phyloP scores from a whole-genome alignment of 768 basidiomycete genomes.

The Hypsizygus marmoreus region DNA sequence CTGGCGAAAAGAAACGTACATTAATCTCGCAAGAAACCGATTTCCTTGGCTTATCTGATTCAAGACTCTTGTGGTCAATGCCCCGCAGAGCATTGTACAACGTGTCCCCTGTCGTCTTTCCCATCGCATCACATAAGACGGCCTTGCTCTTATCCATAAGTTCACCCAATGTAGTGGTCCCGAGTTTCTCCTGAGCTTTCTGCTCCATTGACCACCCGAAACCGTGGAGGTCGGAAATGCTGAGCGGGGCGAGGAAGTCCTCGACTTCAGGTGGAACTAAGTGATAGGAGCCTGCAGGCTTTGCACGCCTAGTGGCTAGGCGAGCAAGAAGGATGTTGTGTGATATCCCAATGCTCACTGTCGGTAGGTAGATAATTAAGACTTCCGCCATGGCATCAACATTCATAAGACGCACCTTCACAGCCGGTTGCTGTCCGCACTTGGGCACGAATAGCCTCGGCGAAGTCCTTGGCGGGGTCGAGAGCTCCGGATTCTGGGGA shows the following conservation, averaged over 20 bases:
- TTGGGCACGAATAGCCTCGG: conserved; percentile 77
- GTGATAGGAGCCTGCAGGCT: conserved; percentile 87
- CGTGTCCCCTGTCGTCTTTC: conserved; percentile 80
- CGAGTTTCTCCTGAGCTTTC: conserved; percentile 82
- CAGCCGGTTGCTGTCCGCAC: conserved; percentile 82
- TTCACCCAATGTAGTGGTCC: conserved; percentile 69
- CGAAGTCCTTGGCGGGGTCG: conserved; percentile 77
- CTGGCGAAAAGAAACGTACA: conserved; percentile 47
- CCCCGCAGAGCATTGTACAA: conserved; percentile 85
- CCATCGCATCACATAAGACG: conserved; percentile 70
- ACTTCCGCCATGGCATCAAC: too few species aligned
- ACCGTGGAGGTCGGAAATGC: conserved; percentile 83
- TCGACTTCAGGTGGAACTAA: conserved; percentile 56
- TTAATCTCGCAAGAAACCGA: conserved; percentile 95
- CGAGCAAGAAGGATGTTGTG: conserved; percentile 93
- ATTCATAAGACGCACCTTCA: conserved; percentile 64
- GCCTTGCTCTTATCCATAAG: conserved; percentile 63
- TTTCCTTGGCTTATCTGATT: conserved; percentile 84
- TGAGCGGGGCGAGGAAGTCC: conserved; percentile 62
- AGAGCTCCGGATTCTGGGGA: conserved; percentile 25
- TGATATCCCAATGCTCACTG: conserved; percentile 91
- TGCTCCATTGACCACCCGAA: conserved; percentile 77
- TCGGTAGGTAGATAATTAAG: too few species aligned
- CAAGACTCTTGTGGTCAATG: conserved; percentile 76
- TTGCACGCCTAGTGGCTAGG: conserved; percentile 87